Percentiles rank a stretch among this genome's conserved stretches.
Conservation (phyloP, 805 yeast species). For the Danielozyma ontarioensis region DNA sequence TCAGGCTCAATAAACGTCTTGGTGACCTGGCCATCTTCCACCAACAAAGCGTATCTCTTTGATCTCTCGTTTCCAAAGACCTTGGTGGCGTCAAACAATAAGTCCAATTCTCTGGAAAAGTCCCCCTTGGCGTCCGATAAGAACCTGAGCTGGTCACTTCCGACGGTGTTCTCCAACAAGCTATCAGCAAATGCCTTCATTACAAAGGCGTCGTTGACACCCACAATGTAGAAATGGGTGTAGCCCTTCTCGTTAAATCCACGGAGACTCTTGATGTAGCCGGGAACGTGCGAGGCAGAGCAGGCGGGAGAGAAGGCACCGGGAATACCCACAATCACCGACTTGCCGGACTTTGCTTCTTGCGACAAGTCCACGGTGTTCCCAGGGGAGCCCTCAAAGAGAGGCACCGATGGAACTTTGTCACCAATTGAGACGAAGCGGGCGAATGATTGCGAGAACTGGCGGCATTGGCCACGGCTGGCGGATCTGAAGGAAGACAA, state of each 20-base stretch:
- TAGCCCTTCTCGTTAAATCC: conserved; percentile 65
- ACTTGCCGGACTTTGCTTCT: conserved; percentile 38
- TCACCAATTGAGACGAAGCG: conserved; percentile 50
- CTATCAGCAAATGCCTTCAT: conserved; percentile 70
- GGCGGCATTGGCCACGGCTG: no score
- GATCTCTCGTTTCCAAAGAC: conserved; percentile 75
- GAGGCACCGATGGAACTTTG: conserved; percentile 50
- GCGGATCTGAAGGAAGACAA: no score
- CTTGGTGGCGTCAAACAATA: conserved; percentile 68
- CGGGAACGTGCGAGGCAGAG: conserved; percentile 67
- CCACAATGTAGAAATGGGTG: conserved; percentile 54
- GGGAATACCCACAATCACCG: conserved; percentile 32
- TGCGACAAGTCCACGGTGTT: conserved; percentile 52
- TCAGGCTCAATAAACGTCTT: conserved; percentile 77
- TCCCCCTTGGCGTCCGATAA: conserved; percentile 80
- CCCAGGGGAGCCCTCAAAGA: conserved; percentile 63
- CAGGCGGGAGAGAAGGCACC: conserved; percentile 82
- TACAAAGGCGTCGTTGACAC: conserved; percentile 87
- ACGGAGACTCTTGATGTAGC: conserved; percentile 49
- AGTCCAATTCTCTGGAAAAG: conserved; percentile 60
- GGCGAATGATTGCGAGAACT: conserved; percentile 15
- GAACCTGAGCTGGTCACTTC: conserved; percentile 41
- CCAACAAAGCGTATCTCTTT: conserved; percentile 69
- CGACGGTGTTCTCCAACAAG: conserved; percentile 15
- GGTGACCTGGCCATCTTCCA: conserved; percentile 69